These are phyloP conservation scores for Tulasnella sp. DNA, from an alignment of 768 basidiomycete species.

Conservation along the genomic window DNA sequence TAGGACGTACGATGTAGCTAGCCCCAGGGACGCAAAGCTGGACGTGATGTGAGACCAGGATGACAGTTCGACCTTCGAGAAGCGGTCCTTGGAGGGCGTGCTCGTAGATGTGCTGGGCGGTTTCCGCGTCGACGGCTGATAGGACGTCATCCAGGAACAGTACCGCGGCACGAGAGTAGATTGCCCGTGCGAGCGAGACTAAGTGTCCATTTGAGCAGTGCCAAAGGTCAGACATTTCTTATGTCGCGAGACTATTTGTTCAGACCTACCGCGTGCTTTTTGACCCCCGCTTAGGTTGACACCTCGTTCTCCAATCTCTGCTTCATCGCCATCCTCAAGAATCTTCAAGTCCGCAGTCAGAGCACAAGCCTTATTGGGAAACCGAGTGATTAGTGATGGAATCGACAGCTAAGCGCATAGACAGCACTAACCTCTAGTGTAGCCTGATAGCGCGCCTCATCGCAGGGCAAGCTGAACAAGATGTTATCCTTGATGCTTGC, in stretches of 20 bases:
- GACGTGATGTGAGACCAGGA: slow-evolving; percentile 91
- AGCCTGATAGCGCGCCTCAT: slow-evolving; percentile 59
- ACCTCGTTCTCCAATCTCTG: slow-evolving; percentile 80
- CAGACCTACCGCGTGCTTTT: slow-evolving; percentile 14
- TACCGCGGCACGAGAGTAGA: slow-evolving; percentile 77
- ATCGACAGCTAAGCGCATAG: neutral
- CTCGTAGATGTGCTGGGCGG: slow-evolving; percentile 69
- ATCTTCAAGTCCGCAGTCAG: slow-evolving; percentile 66
- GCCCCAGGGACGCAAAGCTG: slow-evolving; percentile 77
- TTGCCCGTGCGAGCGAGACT: slow-evolving; percentile 73
- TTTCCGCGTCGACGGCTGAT: slow-evolving; percentile 64
- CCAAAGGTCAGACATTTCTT: too few species aligned
- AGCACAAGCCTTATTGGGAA: slow-evolving; percentile 35
- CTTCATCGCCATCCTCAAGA: slow-evolving; percentile 77
- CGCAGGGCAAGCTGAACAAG: slow-evolving; percentile 64
- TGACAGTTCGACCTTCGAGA: slow-evolving; percentile 63
- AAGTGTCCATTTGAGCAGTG: neutral
- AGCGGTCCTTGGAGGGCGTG: slow-evolving; percentile 73
- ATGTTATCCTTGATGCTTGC: slow-evolving; percentile 66
- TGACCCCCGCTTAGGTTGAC: slow-evolving; percentile 30
- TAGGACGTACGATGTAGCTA: slow-evolving; percentile 49
- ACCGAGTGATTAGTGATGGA: neutral
- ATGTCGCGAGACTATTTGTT: neutral
- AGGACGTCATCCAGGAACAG: slow-evolving; percentile 78
- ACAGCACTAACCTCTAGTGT: slow-evolving; percentile 50